Base-by-base conservation (phyloP, 2,329 filamentous ascomycete species). In the Pseudocercospora ulei region DNA sequence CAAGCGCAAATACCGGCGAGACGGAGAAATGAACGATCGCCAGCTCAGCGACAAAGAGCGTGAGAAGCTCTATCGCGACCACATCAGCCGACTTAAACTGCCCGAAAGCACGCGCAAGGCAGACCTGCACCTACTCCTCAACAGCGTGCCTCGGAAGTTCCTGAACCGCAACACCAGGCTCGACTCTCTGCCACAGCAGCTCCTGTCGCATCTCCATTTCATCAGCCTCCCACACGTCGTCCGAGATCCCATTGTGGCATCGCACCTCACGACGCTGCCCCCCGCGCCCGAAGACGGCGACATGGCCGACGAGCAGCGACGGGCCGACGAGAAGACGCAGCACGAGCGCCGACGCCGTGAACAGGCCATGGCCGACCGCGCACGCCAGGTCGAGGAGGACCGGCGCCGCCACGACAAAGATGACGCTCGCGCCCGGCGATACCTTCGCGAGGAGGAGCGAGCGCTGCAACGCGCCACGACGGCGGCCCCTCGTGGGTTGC, bases 1-100 rank as follows among this genome's bases (percentile, higher is more conserved):
- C 64, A 85, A 83, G 54, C 72, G 90, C 20, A 98, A 95, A 58
- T 90, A 77, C 62, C 81, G 80, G 49, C 87, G 81, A 49, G 86
- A 93, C 48, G 62, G 73, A 0, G 73, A 78, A 36, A 86, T 98
- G 81, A 81, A 79, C 44, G 81, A 88, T 43, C 67, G 74, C 9
- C 65, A 67, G 42, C 49, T 70, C 3, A 50, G 59, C 12, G 69
- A 71, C 54, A 84, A 80, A 59, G 83, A 88, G 36, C 72, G 80
- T 20, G 84, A 92, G 57, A 86, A 81, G 62, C 68, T 75, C 36
- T 92, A 88, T 57, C 72, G 83, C 39, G 83, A 90, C 41, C 76
- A 84, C 54, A 65, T 85, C 48, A 71, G 65, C 45, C 68, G 79
- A 5, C 62, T 86, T 11, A 68, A 82, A 56, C 66, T 82, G 52